Conservation (phyloP, 331 rosid species). For the Acacia concinna region DNA sequence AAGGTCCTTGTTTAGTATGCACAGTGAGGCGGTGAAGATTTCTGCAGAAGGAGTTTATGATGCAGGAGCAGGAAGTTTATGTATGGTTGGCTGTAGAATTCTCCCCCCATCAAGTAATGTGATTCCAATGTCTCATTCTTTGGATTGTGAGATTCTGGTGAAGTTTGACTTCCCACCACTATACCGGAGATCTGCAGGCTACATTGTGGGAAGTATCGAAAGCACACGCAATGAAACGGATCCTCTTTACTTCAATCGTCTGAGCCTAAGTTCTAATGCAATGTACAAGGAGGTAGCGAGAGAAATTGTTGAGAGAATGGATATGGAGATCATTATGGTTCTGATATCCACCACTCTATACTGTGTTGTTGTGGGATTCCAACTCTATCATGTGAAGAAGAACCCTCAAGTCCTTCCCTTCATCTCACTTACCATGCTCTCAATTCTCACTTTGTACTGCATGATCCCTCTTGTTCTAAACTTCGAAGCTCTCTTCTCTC, state of each 20-base stretch:
- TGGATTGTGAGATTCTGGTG: constrained; percentile 56
- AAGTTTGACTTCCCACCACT: constrained; percentile 47
- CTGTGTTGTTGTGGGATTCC: constrained; percentile 49
- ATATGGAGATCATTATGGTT: constrained; percentile 54
- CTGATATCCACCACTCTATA: constrained; percentile 57
- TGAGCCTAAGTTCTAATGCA: constrained; percentile 41
- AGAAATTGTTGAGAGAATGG: constrained; percentile 48
- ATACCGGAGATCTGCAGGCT: not conserved
- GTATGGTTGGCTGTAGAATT: constrained; percentile 66
- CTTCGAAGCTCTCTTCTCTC: constrained; percentile 55
- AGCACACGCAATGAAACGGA: constrained; percentile 50
- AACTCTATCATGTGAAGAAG: constrained; percentile 56
- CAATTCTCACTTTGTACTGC: constrained; percentile 44
- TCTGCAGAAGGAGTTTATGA: constrained; percentile 69
- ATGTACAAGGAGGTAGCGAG: not conserved
- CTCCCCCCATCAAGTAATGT: constrained; percentile 1
- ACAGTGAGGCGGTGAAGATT: constrained; percentile 26
- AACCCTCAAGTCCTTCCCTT: constrained; percentile 49
- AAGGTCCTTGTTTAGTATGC: constrained; percentile 22
- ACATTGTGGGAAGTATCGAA: constrained; percentile 48
- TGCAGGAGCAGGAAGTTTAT: constrained; percentile 56
- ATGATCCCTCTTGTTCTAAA: constrained; percentile 60
- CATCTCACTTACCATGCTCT: constrained; percentile 54
- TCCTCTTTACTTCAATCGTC: constrained; percentile 47
- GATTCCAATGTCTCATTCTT: constrained; percentile 5